These are phyloP conservation scores for Dipteronia sinensis DNA, from an alignment of 345 rosid genomes.

Conservation along the genomic window DNA sequence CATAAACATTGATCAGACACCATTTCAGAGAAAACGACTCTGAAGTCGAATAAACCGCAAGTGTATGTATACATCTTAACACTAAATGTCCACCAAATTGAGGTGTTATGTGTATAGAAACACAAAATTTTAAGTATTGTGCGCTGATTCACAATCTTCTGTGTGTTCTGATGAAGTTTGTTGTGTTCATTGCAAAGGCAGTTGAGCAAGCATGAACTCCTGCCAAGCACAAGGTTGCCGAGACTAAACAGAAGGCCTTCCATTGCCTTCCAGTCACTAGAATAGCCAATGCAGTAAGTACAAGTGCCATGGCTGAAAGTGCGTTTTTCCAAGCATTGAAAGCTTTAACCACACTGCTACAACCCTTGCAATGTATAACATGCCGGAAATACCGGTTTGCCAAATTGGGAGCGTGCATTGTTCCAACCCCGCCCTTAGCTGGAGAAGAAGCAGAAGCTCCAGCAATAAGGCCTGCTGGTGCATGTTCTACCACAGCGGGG, in stretches of 20 bases:
- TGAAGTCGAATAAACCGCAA: not conserved
- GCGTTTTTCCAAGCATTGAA: conserved; percentile 64
- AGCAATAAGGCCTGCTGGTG: conserved; percentile 86
- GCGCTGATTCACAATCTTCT: conserved; percentile 55
- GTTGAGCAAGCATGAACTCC: conserved; percentile 65
- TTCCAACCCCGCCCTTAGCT: conserved; percentile 76
- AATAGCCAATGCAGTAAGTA: conserved; percentile 60
- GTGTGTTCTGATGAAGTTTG: conserved; percentile 85
- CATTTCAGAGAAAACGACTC: not conserved
- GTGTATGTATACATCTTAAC: not conserved
- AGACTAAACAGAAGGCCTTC: conserved; percentile 59
- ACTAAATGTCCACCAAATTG: not conserved
- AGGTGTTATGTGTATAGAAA: not conserved
- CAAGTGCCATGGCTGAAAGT: conserved; percentile 49
- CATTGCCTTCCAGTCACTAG: conserved; percentile 69
- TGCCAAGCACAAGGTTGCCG: conserved; percentile 59
- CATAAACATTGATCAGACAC: not conserved
- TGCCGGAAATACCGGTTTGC: conserved; percentile 84
- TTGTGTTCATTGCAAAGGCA: conserved; percentile 69
- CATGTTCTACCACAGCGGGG: conserved; percentile 87
- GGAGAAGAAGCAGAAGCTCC: conserved; percentile 70
- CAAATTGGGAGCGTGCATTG: conserved; percentile 82
- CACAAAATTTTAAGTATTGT: not conserved
- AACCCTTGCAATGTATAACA: conserved; percentile 83
- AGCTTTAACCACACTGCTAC: conserved; percentile 58